phyloP scores from a whole-genome alignment of 108 stramenopile species.

The Cyclotella baltica region DNA sequence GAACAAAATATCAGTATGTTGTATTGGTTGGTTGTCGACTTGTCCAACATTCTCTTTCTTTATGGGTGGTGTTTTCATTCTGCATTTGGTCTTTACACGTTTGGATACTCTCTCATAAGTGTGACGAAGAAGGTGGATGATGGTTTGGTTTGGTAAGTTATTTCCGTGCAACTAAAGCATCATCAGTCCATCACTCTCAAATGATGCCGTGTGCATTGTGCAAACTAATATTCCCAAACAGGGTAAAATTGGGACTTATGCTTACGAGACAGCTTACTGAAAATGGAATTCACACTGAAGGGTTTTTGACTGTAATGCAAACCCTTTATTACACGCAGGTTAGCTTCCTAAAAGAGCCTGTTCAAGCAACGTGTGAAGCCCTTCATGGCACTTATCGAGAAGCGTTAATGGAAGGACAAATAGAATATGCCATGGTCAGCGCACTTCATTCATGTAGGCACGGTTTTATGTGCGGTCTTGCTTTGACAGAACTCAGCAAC shows the following conservation, averaged over 20 bases:
- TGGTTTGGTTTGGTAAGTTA: background rate
- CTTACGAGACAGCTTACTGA: background rate
- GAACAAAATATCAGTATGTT: background rate
- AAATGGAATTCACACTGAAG: too few relatives aligned
- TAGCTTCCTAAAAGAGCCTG: constrained; percentile 11
- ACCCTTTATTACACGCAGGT: background rate
- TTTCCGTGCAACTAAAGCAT: too few relatives aligned
- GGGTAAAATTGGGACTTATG: background rate
- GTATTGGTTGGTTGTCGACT: background rate
- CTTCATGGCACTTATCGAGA: background rate
- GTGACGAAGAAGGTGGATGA: constrained; percentile 7
- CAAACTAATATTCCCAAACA: background rate
- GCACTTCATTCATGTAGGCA: constrained; percentile 11
- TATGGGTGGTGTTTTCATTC: constrained; percentile 1
- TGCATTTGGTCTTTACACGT: background rate
- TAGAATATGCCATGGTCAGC: constrained; percentile 8
- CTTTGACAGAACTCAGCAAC: background rate
- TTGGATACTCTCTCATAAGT: background rate
- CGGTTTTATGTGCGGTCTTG: constrained; percentile 3
- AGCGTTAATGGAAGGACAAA: constrained; percentile 6
- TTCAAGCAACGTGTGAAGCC: constrained; percentile 9
- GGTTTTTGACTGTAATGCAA: background rate
- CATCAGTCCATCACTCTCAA: too few relatives aligned
- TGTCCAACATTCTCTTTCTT: background rate
- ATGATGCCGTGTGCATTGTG: background rate